Conservation (phyloP, 768 basidiomycete species). For the Trametopsis cervina region DNA sequence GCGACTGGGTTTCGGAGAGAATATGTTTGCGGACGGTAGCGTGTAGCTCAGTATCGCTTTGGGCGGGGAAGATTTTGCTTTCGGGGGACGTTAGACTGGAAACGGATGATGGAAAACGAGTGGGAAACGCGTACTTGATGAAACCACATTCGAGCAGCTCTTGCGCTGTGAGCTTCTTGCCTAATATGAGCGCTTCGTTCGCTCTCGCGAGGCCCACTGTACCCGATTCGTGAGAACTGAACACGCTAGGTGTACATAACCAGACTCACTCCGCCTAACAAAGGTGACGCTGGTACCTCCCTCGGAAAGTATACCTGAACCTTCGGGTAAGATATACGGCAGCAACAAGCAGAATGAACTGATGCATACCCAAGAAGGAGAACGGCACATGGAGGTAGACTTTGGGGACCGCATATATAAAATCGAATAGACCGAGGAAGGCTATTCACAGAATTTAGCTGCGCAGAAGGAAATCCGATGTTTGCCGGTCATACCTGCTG, state of each 20-base stretch:
- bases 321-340: background rate
- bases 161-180: constrained; percentile 54
- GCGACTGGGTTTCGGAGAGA: constrained; percentile 47
- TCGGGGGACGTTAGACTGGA: constrained; percentile 3
- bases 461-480: background rate
- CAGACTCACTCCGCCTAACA: constrained; percentile 49
- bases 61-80: constrained; percentile 55
- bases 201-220: constrained; percentile 64
- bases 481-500: constrained; percentile 39
- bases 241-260: too few species aligned
- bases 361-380: constrained; percentile 47
- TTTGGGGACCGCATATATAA: constrained; percentile 58
- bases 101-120: background rate
- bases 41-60: constrained; percentile 48
- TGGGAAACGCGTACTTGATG: constrained; percentile 42
- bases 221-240: background rate
- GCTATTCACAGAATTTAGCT: constrained; percentile 29
- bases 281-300: constrained; percentile 67
- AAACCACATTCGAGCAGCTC: constrained; percentile 57
- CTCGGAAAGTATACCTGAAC: constrained; percentile 55
- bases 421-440: constrained; percentile 68
- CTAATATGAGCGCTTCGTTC: constrained; percentile 66
- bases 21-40: constrained; percentile 40
- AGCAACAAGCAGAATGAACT: background rate
- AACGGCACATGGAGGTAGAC: constrained; percentile 64